These are phyloP conservation scores for Lactarius psammicola DNA, from an alignment of 768 basidiomycete genomes.

Conservation along the genomic window DNA sequence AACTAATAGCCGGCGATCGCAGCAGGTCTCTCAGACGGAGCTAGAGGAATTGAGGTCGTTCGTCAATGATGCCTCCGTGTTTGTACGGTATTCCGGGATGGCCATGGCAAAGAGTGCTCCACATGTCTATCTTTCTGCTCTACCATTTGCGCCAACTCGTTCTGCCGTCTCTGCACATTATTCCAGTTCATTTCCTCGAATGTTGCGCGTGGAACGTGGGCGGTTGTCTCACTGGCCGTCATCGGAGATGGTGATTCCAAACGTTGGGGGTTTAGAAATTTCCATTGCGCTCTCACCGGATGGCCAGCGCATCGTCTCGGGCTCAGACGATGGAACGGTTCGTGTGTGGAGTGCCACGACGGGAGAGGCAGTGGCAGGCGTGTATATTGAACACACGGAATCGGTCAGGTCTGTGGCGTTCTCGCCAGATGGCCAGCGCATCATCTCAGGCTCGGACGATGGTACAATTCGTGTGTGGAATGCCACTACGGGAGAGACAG, in stretches of 20 bases:
- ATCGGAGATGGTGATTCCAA: neutral
- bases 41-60: neutral
- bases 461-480: conserved; percentile 8
- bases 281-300: conserved; percentile 17
- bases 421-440: conserved; percentile 26
- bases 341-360: neutral
- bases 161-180: neutral
- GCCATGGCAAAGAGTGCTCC: neutral
- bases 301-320: conserved; percentile 19
- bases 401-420: neutral
- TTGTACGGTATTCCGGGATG: conserved; percentile 2
- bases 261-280: accelerated
- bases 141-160: neutral
- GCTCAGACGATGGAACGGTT: neutral
- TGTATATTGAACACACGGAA: conserved; percentile 1
- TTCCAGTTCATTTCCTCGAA: neutral
- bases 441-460: conserved; percentile 20
- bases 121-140: neutral
- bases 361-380: neutral
- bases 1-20: neutral
- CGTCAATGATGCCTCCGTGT: neutral
- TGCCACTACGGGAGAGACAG: neutral
- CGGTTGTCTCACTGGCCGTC: neutral
- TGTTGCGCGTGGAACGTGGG: neutral
- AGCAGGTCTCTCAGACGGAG: neutral